Conservation (phyloP, 2,329 filamentous ascomycete species). For the Penicillium sp. region DNA sequence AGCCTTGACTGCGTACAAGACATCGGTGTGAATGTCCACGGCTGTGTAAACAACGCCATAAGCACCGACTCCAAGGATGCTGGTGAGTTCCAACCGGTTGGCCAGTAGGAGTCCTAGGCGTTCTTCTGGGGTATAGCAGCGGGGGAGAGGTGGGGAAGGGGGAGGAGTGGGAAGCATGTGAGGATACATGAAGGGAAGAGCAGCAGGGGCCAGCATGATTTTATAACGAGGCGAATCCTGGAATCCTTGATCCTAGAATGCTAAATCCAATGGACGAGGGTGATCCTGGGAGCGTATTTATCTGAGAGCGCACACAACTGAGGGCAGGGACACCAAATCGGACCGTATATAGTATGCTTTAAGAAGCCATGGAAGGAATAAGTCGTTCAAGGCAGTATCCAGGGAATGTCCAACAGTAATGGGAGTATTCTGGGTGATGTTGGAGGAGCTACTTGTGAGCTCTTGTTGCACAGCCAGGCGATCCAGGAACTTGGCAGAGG, state of each 20-base stretch:
- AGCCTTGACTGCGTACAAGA: constrained; percentile 93
- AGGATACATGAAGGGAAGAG: constrained; percentile 44
- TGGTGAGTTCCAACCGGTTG: constrained; percentile 79
- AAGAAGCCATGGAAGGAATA: constrained; percentile 31
- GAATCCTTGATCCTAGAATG: constrained; percentile 1
- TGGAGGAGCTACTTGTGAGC: constrained; percentile 1
- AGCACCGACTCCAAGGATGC: constrained; percentile 88
- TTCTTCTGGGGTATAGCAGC: constrained; percentile 75
- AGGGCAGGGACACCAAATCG: constrained; percentile 14
- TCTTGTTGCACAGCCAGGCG: constrained; percentile 24
- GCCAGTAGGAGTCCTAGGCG: constrained; percentile 83
- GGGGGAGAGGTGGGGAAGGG: constrained; percentile 48
- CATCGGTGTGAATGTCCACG: constrained; percentile 78
- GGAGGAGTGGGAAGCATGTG: constrained; percentile 53
- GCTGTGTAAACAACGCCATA: constrained; percentile 97
- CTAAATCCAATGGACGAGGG: constrained; percentile 5
- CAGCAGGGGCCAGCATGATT: constrained; percentile 26
- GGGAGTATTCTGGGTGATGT: not conserved
- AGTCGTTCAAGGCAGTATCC: constrained; percentile 23
- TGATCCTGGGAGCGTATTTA: not conserved
- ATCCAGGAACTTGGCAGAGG: constrained; percentile 13
- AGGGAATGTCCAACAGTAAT: constrained; percentile 19
- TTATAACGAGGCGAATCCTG: constrained; percentile 8
- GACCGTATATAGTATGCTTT: constrained; percentile 20
- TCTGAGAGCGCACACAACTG: constrained; percentile 8